Evolutionary conservation across 2,329 filamentous ascomycete genomes (phyloP), one percentile per base, ranked within the genome.

Genomic region (Rhynchosporium graminicola): DNA sequence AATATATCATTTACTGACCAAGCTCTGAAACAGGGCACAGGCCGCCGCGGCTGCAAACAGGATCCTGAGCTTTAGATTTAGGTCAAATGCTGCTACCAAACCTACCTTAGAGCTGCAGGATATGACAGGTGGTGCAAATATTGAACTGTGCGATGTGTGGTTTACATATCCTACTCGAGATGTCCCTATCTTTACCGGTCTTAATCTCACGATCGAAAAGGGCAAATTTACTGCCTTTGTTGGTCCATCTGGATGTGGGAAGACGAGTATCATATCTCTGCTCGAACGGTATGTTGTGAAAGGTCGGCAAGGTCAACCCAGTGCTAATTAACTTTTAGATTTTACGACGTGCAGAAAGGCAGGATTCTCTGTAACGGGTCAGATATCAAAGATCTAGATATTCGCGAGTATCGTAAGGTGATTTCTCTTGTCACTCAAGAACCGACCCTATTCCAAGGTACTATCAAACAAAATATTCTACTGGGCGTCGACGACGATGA

Each of bases 361-460:
- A 77, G 78, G 4, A 87, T 95, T 60, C 77, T 87, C 0, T 83
- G 86, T 72, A 87, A 90, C 71, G 84, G 81, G 4, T 77, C 79
- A 57, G 81, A 88, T 68, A 84, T 92, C 48, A 73, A 77, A 0
- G 72, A 79, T 0, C 73, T 91, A 58, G 83, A 87, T 61, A 79
- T 88, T 0, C 80, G 80, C 63, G 76, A 81, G 20, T 91, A 91
- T 72, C 83, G 90, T 46, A 80, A 80, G 60, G 76, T 84, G 42
- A 79, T 92, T 12, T 87, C 88, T 1, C 81, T 93, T 0, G 90
- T 93, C 0, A 85, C 88, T 3, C 90, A 93, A 74, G 89, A 93
- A 72, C 82, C 90, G 7, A 87, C 86, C 0, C 80, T 93, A 71
- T 71, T 71, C 29, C 85, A 87, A 73, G 81, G 83, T 10, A 85